Percentiles rank a stretch among this genome's conserved stretches.
Conservation (phyloP, 1,284 basidiomycete genomes). For the Moniliophthora roreri region DNA sequence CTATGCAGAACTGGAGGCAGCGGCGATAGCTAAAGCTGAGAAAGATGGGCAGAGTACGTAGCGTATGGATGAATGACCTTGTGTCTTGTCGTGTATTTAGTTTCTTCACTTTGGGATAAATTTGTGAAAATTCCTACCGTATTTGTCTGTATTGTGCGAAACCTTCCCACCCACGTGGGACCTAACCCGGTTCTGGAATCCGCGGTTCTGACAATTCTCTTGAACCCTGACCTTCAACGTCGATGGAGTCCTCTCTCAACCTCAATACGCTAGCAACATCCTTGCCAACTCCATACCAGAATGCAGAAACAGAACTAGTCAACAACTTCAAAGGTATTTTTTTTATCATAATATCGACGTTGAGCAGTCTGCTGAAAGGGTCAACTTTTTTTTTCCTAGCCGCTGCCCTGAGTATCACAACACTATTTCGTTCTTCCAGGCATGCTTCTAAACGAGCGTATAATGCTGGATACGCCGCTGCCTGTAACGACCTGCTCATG, state of each 20-base stretch:
- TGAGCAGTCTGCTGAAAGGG: constrained; percentile 12
- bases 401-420: constrained; percentile 79
- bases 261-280: constrained; percentile 74
- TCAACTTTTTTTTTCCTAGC: constrained; percentile 41
- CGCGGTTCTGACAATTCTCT: background rate
- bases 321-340: constrained; percentile 76
- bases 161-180: too few relatives aligned
- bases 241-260: constrained; percentile 58
- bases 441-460: constrained; percentile 74
- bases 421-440: constrained; percentile 73
- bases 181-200: too few relatives aligned
- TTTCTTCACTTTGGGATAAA: too few relatives aligned
- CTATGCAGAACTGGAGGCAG: constrained; percentile 65
- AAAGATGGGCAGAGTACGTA: constrained; percentile 1
- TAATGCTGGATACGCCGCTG: constrained; percentile 73
- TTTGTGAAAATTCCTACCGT: too few relatives aligned
- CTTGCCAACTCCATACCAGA: constrained; percentile 63
- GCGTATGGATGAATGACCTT: too few relatives aligned
- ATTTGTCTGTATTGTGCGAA: too few relatives aligned
- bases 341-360: constrained; percentile 4
- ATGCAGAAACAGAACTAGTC: constrained; percentile 74
- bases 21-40: constrained; percentile 51
- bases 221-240: constrained; percentile 3
- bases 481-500: constrained; percentile 73
- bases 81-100: too few relatives aligned